Conservation (phyloP, 768 basidiomycete species). For the Agaricus subrufescens region DNA sequence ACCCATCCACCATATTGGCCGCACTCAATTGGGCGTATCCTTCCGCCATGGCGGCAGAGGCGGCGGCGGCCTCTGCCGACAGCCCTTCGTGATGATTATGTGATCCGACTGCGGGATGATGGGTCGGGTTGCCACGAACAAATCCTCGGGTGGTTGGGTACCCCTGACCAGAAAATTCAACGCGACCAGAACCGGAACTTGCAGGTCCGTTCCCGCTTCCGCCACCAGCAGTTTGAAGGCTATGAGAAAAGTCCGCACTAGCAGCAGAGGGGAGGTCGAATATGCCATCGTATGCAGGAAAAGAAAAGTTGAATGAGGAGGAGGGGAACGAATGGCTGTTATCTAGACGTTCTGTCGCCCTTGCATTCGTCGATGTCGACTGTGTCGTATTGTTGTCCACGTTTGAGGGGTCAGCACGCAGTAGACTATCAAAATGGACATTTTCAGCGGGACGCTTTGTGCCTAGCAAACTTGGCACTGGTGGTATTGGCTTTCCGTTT, state of each 20-base stretch:
- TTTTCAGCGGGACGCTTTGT: constrained; percentile 79
- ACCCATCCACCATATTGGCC: constrained; percentile 51
- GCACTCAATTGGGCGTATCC: constrained; percentile 64
- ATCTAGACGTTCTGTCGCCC: constrained; percentile 31
- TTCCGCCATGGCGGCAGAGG: constrained; percentile 68
- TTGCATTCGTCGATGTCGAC: constrained; percentile 24
- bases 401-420: constrained; percentile 72
- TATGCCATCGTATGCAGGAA: constrained; percentile 58
- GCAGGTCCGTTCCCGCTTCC: constrained; percentile 3
- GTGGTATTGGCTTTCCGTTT: constrained; percentile 65
- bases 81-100: constrained; percentile 38
- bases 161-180: not conserved
- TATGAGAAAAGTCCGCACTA: constrained; percentile 1
- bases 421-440: constrained; percentile 75
- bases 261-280: constrained; percentile 42
- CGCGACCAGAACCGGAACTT: constrained; percentile 1
- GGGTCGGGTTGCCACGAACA: not conserved
- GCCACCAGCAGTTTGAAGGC: constrained; percentile 13
- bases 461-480: constrained; percentile 57
- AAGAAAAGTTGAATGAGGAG: constrained; percentile 68
- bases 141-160: not conserved
- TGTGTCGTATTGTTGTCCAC: constrained; percentile 31
- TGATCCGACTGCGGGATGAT: not conserved
- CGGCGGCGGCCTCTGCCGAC: constrained; percentile 60
- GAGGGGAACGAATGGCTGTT: constrained; percentile 55